Conservation (phyloP, 2,329 filamentous ascomycete genomes). For the Exophiala xenobiotica region DNA sequence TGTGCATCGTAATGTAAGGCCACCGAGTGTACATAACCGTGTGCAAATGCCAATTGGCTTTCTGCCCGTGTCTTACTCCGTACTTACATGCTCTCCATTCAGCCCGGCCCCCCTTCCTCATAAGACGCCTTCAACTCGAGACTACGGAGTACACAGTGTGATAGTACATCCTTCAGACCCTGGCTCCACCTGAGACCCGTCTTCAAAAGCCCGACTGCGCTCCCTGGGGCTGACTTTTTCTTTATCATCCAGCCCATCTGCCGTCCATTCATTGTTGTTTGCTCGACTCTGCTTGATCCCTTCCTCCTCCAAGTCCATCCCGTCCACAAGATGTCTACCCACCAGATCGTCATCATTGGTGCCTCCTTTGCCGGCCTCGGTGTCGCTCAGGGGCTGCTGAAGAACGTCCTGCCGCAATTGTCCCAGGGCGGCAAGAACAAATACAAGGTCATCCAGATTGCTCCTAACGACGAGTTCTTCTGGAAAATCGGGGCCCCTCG, state of each 20-base stretch:
- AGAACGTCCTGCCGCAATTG: conserved; percentile 33
- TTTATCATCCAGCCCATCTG: background rate
- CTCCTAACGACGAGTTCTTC: conserved; percentile 54
- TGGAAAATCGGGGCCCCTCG: conserved; percentile 56
- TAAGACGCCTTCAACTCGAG: too few species aligned
- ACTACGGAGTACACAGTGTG: too few species aligned
- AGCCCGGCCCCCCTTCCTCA: background rate
- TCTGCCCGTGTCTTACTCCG: background rate
- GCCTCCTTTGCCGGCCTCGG: conserved; percentile 39
- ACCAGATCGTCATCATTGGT: conserved; percentile 40
- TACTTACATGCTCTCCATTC: background rate
- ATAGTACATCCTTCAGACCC: background rate
- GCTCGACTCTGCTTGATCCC: background rate
- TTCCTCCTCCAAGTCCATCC: background rate
- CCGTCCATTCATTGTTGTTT: background rate
- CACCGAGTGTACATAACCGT: background rate
- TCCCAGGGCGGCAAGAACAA: conserved; percentile 34
- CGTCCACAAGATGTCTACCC: conserved; percentile 18
- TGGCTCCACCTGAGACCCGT: background rate
- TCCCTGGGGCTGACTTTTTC: background rate
- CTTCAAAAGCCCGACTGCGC: background rate
- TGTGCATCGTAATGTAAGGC: background rate
- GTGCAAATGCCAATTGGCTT: too few species aligned
- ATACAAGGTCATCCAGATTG: conserved; percentile 57
- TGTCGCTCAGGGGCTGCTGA: conserved; percentile 41